Conservation (phyloP, 2,329 filamentous ascomycete genomes). For the Sarocladium strictum region DNA sequence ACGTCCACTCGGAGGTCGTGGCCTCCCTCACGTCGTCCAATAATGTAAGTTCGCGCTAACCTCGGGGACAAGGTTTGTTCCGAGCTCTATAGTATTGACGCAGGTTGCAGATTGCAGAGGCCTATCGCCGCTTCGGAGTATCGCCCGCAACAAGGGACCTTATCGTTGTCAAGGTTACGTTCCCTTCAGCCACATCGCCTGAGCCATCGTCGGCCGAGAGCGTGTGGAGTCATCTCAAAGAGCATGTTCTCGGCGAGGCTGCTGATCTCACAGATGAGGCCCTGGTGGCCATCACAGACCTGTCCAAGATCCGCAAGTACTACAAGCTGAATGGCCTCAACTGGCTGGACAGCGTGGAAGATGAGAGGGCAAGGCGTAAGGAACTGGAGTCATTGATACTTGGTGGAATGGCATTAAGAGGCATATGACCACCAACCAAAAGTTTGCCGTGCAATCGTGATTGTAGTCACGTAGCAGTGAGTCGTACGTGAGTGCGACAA, state of each 20-base stretch:
- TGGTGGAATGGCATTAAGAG: slow-evolving; percentile 63
- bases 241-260: slow-evolving; percentile 55
- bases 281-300: slow-evolving; percentile 55
- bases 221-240: slow-evolving; percentile 52
- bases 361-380: slow-evolving; percentile 35
- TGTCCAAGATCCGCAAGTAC: slow-evolving; percentile 68
- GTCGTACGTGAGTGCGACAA: no score
- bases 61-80: no score
- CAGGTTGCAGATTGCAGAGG: slow-evolving; percentile 71
- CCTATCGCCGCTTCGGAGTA: slow-evolving; percentile 85
- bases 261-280: slow-evolving; percentile 56
- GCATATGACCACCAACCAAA: slow-evolving; percentile 23
- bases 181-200: neutral
- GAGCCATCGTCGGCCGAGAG: slow-evolving; percentile 37
- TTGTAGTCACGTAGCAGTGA: neutral
- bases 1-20: slow-evolving; percentile 85
- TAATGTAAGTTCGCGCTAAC: slow-evolving; percentile 51
- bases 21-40: slow-evolving; percentile 74
- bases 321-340: slow-evolving; percentile 72
- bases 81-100: neutral
- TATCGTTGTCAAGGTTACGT: slow-evolving; percentile 76
- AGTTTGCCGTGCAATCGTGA: neutral
- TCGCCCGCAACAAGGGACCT: slow-evolving; percentile 62
- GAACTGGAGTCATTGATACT: slow-evolving; percentile 66
- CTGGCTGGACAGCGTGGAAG: slow-evolving; percentile 40